phyloP scores from a whole-genome alignment of 163 green algal genomes.

The Volvox carteri region DNA sequence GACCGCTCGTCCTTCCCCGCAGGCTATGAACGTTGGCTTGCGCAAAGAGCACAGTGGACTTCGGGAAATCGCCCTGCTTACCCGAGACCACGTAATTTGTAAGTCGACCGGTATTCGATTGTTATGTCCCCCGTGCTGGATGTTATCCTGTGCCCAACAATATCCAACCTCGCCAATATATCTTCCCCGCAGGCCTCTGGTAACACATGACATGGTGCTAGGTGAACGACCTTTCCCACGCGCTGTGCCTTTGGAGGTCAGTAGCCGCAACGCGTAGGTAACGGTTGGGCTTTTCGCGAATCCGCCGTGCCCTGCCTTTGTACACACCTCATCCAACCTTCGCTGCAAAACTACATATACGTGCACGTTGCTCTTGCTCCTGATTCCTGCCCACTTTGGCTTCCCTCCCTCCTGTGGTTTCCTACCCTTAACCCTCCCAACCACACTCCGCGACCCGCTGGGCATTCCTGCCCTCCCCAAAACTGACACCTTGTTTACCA shows the following conservation, averaged over 20 bases:
- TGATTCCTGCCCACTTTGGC: too few species aligned
- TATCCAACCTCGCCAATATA: neutral
- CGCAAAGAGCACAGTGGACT: slow-evolving; percentile 36
- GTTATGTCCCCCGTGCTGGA: neutral
- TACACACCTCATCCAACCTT: too few species aligned
- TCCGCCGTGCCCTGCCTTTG: too few species aligned
- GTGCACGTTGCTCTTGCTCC: too few species aligned
- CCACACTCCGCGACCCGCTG: too few species aligned
- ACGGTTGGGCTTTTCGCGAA: too few species aligned
- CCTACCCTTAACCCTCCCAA: too few species aligned
- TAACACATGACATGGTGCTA: slow-evolving; percentile 26
- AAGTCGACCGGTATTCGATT: neutral
- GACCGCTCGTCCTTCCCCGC: neutral
- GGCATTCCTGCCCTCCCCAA: too few species aligned
- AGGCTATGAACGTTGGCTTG: slow-evolving; percentile 44
- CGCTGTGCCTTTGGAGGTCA: slow-evolving; percentile 39
- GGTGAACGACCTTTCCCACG: slow-evolving; percentile 45
- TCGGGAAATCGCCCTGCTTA: neutral
- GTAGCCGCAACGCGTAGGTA: neutral
- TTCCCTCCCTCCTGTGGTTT: too few species aligned
- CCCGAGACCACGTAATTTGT: neutral
- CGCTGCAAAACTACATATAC: too few species aligned
- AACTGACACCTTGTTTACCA: too few species aligned
- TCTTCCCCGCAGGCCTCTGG: neutral
- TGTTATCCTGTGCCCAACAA: neutral